phyloP scores from a whole-genome alignment of 768 basidiomycete genomes.

The Collybia mongolica region DNA sequence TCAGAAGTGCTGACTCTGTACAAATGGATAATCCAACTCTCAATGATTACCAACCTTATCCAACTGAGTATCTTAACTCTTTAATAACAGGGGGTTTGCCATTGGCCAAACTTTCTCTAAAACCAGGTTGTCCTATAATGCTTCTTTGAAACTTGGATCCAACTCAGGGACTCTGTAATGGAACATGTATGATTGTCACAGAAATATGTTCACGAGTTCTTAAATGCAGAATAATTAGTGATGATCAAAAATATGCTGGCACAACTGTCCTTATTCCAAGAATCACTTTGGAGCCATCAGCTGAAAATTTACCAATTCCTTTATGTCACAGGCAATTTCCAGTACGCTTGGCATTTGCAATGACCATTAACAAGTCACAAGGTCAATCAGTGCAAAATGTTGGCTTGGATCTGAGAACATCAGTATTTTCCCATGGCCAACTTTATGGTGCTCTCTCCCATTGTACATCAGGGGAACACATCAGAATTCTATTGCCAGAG shows the following conservation, averaged over 20 bases:
- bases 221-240: background rate
- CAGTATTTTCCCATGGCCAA: constrained; percentile 38
- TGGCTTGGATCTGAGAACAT: constrained; percentile 27
- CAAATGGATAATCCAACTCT: background rate
- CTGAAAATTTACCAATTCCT: background rate
- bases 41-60: background rate
- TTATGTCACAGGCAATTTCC: background rate
- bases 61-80: background rate
- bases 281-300: background rate
- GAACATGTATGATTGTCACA: background rate
- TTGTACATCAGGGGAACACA: too few species aligned
- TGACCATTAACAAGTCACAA: constrained; percentile 41
- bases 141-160: background rate
- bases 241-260: background rate
- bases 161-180: background rate
- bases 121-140: too few species aligned
- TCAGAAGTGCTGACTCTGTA: background rate
- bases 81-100: background rate
- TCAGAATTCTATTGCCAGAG: too few species aligned
- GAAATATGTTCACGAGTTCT: background rate
- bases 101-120: background rate
- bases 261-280: background rate
- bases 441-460: constrained; percentile 22
- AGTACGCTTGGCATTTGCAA: constrained; percentile 17
- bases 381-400: constrained; percentile 34